Evolutionary conservation across 2,329 filamentous ascomycete species (phyloP).

Genomic region (Calonectria montana): DNA sequence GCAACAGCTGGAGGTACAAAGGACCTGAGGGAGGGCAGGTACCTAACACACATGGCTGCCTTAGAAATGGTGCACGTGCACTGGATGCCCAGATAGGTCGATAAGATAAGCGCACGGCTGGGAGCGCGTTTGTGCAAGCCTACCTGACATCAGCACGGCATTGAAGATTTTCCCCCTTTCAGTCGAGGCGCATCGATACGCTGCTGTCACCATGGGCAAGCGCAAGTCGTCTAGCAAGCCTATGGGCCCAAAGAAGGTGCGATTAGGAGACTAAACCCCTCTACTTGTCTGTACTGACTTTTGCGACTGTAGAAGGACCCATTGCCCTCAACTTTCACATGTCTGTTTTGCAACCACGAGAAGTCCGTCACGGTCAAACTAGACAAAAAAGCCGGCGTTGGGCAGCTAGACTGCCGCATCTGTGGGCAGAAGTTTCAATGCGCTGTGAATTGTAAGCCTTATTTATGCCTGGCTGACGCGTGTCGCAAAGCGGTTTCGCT

Average conservation of each 20-base stretch:
- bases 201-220: slow-evolving; percentile 75
- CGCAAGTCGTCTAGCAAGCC: slow-evolving; percentile 93
- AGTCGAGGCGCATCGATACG: slow-evolving; percentile 31
- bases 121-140: slow-evolving; percentile 31
- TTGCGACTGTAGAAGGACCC: slow-evolving; percentile 68
- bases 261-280: slow-evolving; percentile 22
- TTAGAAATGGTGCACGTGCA: slow-evolving; percentile 37
- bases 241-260: slow-evolving; percentile 83
- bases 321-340: slow-evolving; percentile 88
- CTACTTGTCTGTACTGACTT: slow-evolving; percentile 28
- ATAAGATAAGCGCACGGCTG: slow-evolving; percentile 41
- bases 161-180: slow-evolving; percentile 31
- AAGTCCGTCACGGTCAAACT: slow-evolving; percentile 91
- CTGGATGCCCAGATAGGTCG: slow-evolving; percentile 13
- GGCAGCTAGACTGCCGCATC: slow-evolving; percentile 87
- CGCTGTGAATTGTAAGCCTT: slow-evolving; percentile 90
- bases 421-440: slow-evolving; percentile 96
- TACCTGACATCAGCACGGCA: slow-evolving; percentile 40
- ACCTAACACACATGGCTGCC: not conserved
- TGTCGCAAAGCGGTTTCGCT: slow-evolving; percentile 32
- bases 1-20: slow-evolving; percentile 13
- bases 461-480: not conserved
- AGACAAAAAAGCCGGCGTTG: slow-evolving; percentile 91
- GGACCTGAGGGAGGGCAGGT: not conserved
- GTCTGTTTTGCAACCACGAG: slow-evolving; percentile 98